Conservation (phyloP, 169 alveolate genomes). For the Cryptosporidium meleagridis region DNA sequence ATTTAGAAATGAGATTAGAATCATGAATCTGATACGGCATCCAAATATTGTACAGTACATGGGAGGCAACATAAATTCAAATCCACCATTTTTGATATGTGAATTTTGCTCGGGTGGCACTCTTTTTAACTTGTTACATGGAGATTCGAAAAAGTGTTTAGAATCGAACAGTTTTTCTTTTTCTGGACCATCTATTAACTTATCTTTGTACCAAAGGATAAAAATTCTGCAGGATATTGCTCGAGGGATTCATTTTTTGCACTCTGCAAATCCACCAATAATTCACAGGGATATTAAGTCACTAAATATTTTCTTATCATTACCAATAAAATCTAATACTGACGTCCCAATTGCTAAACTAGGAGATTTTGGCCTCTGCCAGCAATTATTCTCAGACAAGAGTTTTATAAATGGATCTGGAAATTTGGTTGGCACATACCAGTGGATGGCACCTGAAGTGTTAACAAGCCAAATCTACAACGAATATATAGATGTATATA, state of each 20-base stretch:
- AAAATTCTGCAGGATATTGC: conserved; percentile 87
- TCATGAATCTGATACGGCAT: conserved; percentile 85
- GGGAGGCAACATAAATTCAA: conserved; percentile 87
- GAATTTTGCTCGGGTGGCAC: conserved; percentile 76
- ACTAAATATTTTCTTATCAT: conserved; percentile 83
- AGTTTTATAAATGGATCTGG: conserved; percentile 1
- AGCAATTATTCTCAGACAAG: background rate
- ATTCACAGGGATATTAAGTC: conserved; percentile 92
- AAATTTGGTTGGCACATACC: conserved; percentile 84
- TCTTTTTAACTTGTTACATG: conserved; percentile 54
- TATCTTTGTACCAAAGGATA: conserved; percentile 82
- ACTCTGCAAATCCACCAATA: conserved; percentile 85
- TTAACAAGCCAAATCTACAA: conserved; percentile 80
- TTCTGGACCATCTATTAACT: conserved; percentile 37
- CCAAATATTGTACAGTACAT: conserved; percentile 88
- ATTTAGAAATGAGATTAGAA: conserved; percentile 85
- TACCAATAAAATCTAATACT: conserved; percentile 70
- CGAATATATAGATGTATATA: conserved; percentile 83
- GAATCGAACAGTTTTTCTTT: background rate
- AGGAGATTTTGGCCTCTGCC: conserved; percentile 69
- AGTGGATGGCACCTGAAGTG: conserved; percentile 90
- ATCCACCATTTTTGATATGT: conserved; percentile 69
- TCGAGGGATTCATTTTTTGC: conserved; percentile 88
- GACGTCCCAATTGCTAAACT: conserved; percentile 63
- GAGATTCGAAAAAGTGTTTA: conserved; percentile 24